Evolutionary conservation across 495 filamentous ascomycete genomes (phyloP), one percentile per base, ranked within the genome.

Genomic region (Cryomyces minteri): DNA sequence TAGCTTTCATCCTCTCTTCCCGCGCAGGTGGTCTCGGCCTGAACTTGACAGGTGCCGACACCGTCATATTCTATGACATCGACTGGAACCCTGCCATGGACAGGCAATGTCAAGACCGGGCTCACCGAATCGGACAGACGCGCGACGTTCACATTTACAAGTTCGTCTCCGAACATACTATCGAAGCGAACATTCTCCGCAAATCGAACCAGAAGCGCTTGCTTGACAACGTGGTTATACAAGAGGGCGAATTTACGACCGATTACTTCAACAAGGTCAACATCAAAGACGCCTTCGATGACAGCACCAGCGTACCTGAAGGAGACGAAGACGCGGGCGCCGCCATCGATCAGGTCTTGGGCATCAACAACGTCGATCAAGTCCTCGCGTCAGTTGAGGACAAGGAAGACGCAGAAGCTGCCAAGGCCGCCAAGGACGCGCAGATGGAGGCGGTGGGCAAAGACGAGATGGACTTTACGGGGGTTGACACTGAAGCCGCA

Each of bases 21-120:
- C 78, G 92, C 40, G 94, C 92, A 1, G 92, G 92, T 46, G 92
- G 92, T 42, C 67, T 99, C 1, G 92, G 92, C 43, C 94, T 93
- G 64, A 98, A 98, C 55, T 67, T 99, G 11, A 96, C 90, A 0
- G 92, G 90, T 32, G 92, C 92, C 28, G 90, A 95, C 60, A 93
- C 90, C 0, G 92, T 99, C 55, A 96, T 99, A 55, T 99, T 99
- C 65, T 99, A 99, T 63, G 92, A 99, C 59, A 74, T 94, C 39
- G 92, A 99, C 63, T 99, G 92, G 92, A 99, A 99, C 53, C 92
- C 92, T 0, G 92, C 92, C 8, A 99, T 99, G 92, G 92, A 99
- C 62, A 94, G 94, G 56, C 92, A 99, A 61, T 99, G 92, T 58
- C 92, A 96, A 63, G 92, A 99, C 58, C 80, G 92, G 51, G 88